Evolutionary conservation across 2,329 filamentous ascomycete species (phyloP).

Genomic region (Colletotrichum liaoningense): DNA sequence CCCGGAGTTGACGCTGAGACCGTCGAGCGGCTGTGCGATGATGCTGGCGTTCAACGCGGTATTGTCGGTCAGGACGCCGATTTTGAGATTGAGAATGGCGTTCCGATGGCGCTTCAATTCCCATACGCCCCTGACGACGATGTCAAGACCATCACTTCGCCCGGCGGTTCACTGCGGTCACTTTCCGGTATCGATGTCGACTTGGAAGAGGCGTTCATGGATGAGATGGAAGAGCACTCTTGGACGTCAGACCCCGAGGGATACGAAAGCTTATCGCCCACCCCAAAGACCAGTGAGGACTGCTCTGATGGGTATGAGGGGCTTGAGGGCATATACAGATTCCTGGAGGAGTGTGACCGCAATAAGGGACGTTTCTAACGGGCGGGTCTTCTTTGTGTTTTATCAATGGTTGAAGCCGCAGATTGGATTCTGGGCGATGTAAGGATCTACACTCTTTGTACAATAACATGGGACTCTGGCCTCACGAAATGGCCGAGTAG

Average conservation of each 20-base stretch:
- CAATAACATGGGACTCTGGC: neutral
- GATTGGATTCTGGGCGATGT: conserved; percentile 7
- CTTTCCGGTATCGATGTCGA: conserved; percentile 50
- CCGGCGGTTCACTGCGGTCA: conserved; percentile 61
- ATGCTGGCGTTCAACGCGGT: conserved; percentile 86
- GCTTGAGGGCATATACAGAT: conserved; percentile 67
- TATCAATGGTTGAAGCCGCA: neutral
- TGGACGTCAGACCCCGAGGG: conserved; percentile 62
- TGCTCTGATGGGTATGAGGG: conserved; percentile 64
- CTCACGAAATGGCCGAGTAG: conserved; percentile 2
- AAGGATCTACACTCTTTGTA: conserved; percentile 41
- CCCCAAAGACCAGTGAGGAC: conserved; percentile 52
- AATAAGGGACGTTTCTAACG: conserved; percentile 47
- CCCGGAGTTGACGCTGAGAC: conserved; percentile 88
- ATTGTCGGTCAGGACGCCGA: conserved; percentile 80
- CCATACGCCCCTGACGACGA: conserved; percentile 78
- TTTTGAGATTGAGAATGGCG: conserved; percentile 76
- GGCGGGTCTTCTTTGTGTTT: neutral
- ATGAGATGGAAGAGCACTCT: conserved; percentile 57
- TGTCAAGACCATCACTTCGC: conserved; percentile 53
- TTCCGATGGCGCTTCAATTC: conserved; percentile 82
- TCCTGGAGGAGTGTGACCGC: conserved; percentile 68
- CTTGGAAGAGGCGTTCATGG: conserved; percentile 51
- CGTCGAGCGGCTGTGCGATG: conserved; percentile 85
- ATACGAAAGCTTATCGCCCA: conserved; percentile 63